Conservation (phyloP, 2,329 filamentous ascomycete species). For the Hymenoscyphus fraxineus region DNA sequence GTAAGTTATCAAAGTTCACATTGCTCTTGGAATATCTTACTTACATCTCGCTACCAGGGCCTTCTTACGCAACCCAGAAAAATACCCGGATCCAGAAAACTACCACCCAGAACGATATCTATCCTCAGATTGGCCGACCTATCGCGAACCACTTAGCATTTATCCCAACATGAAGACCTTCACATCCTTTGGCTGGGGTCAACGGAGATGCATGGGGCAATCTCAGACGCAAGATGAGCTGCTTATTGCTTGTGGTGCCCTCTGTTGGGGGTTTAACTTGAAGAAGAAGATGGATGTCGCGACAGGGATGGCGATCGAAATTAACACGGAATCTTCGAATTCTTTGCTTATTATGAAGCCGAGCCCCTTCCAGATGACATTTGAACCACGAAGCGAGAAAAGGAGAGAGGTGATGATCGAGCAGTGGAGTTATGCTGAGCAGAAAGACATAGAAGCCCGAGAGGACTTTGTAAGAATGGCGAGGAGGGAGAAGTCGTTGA, state of each 20-base stretch:
- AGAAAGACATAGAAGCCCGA: constrained; percentile 28
- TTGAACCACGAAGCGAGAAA: constrained; percentile 40
- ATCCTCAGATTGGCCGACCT: constrained; percentile 34
- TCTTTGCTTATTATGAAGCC: constrained; percentile 44
- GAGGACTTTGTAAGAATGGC: constrained; percentile 27
- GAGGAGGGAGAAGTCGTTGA: background rate
- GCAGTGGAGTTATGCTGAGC: constrained; percentile 30
- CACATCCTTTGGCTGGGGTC: constrained; percentile 43
- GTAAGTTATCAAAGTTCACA: background rate
- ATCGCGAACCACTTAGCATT: constrained; percentile 43
- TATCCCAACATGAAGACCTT: constrained; percentile 58
- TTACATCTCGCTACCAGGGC: constrained; percentile 10
- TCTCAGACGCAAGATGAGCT: constrained; percentile 8
- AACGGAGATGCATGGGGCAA: constrained; percentile 7
- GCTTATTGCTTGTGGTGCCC: constrained; percentile 6
- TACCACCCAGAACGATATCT: constrained; percentile 46
- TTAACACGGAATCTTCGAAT: constrained; percentile 15
- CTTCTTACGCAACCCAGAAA: constrained; percentile 31
- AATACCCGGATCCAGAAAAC: constrained; percentile 40
- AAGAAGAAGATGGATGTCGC: constrained; percentile 25
- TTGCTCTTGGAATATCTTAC: background rate
- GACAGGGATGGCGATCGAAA: constrained; percentile 15
- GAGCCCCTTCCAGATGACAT: constrained; percentile 42
- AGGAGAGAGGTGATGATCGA: constrained; percentile 39
- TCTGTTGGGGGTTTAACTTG: constrained; percentile 8